Evolutionary conservation across 2,329 filamentous ascomycete genomes (phyloP).

Genomic region (Xylaria sp.): DNA sequence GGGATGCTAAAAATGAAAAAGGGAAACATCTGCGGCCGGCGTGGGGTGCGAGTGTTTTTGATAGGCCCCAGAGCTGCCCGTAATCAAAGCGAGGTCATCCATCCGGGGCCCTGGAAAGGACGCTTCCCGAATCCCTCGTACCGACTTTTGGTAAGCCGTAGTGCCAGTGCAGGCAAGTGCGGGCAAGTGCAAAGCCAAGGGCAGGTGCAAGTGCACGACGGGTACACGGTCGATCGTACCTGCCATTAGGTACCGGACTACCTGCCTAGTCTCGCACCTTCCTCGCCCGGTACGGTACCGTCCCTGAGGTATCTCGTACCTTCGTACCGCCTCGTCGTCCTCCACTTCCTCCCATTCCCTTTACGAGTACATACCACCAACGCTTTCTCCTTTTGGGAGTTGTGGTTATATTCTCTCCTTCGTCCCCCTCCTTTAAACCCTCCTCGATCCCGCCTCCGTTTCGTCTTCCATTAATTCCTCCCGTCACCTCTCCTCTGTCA

Average conservation of each 20-base stretch:
- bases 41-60: neutral
- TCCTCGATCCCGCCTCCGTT: conserved; percentile 1
- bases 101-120: neutral
- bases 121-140: conserved; percentile 4
- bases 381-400: conserved; percentile 9
- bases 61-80: neutral
- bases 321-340: conserved; percentile 6
- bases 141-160: neutral
- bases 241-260: too few relatives aligned
- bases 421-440: neutral
- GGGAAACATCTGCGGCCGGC: neutral
- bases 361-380: neutral
- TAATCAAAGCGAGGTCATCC: neutral
- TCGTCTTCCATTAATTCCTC: neutral
- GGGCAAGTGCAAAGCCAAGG: conserved; percentile 7
- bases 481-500: conserved; percentile 12
- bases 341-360: conserved; percentile 1
- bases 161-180: too few relatives aligned
- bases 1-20: neutral
- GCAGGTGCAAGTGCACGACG: neutral
- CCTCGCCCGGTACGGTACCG: too few relatives aligned
- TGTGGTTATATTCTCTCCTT: neutral
- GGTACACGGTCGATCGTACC: too few relatives aligned
- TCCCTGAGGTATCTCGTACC: too few relatives aligned
- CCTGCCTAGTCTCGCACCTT: too few relatives aligned